Percentiles rank a stretch among this genome's conserved stretches.
phyloP scores from a whole-genome alignment of 1,139 yeast species.

The Suhomyces kunorum region DNA sequence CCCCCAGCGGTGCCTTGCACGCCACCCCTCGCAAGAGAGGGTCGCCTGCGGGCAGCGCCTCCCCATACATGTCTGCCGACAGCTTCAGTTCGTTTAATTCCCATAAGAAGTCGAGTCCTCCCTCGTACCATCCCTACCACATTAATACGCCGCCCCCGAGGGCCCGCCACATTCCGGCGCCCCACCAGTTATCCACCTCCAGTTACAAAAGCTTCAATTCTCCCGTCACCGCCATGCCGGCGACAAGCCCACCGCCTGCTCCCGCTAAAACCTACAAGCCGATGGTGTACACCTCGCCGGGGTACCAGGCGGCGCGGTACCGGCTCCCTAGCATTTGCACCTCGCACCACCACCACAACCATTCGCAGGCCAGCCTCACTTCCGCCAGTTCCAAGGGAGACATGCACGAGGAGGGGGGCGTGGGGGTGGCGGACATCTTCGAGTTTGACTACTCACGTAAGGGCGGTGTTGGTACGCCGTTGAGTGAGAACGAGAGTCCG shows the following conservation, averaged over 20 bases:
- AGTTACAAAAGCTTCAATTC: conserved; percentile 13
- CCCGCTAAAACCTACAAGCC: conserved; percentile 14
- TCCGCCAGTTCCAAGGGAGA: conserved; percentile 27
- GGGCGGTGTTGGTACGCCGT: conserved; percentile 34
- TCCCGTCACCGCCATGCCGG: conserved; percentile 10
- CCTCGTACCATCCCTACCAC: conserved; percentile 4
- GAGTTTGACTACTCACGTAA: conserved; percentile 30
- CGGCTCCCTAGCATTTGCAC: conserved; percentile 12
- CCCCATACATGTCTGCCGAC: conserved; percentile 8
- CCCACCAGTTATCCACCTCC: conserved; percentile 11
- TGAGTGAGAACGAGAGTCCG: conserved; percentile 37
- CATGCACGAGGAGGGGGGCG: conserved; percentile 24
- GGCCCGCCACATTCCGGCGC: conserved; percentile 13
- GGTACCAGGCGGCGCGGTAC: conserved; percentile 9
- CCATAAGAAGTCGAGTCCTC: conserved; percentile 9
- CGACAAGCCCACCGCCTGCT: conserved; percentile 6
- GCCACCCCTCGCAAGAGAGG: conserved; percentile 17
- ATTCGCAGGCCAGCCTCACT: conserved; percentile 33
- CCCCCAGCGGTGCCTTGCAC: conserved; percentile 10
- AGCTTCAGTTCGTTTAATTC: conserved; percentile 11
- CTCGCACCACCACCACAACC: conserved; percentile 24
- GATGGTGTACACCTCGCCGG: conserved; percentile 10
- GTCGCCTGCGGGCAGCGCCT: conserved; percentile 16
- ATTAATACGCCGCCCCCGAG: conserved; percentile 15
- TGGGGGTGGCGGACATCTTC: conserved; percentile 26